These are phyloP conservation scores for Fusarium scirpi DNA, from an alignment of 2,329 filamentous ascomycete genomes.

Conservation along the genomic window DNA sequence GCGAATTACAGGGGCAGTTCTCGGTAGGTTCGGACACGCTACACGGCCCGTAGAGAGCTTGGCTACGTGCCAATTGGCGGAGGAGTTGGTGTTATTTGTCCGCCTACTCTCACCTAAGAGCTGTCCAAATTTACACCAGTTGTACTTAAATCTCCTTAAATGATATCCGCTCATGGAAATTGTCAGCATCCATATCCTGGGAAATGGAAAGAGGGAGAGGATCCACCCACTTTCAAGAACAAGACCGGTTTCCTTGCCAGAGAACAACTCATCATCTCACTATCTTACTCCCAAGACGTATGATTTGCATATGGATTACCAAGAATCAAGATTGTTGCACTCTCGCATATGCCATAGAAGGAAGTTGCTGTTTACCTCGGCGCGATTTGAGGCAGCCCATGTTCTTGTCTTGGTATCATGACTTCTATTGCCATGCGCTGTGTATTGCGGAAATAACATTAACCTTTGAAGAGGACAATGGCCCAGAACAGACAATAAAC, in stretches of 20 bases:
- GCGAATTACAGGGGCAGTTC: slow-evolving; percentile 35
- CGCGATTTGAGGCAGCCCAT: background rate
- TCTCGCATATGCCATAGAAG: background rate
- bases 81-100: slow-evolving; percentile 15
- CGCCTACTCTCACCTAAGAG: background rate
- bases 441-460: background rate
- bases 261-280: slow-evolving; percentile 20
- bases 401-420: slow-evolving; percentile 17
- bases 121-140: slow-evolving; percentile 29
- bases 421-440: slow-evolving; percentile 2
- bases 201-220: slow-evolving; percentile 23
- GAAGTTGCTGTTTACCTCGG: background rate
- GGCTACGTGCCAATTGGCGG: slow-evolving; percentile 19
- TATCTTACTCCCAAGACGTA: slow-evolving; percentile 34
- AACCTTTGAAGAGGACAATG: slow-evolving; percentile 12
- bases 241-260: slow-evolving; percentile 40
- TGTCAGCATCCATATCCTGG: slow-evolving; percentile 35
- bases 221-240: slow-evolving; percentile 45
- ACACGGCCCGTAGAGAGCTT: slow-evolving; percentile 36
- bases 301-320: slow-evolving; percentile 32
- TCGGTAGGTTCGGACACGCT: slow-evolving; percentile 45
- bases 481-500: background rate
- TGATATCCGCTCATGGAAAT: slow-evolving; percentile 42
- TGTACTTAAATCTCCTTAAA: slow-evolving; percentile 26
- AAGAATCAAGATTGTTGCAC: slow-evolving; percentile 8